Conservation (phyloP, 202 grass and related monocot genomes). For the Musa balbisiana region DNA sequence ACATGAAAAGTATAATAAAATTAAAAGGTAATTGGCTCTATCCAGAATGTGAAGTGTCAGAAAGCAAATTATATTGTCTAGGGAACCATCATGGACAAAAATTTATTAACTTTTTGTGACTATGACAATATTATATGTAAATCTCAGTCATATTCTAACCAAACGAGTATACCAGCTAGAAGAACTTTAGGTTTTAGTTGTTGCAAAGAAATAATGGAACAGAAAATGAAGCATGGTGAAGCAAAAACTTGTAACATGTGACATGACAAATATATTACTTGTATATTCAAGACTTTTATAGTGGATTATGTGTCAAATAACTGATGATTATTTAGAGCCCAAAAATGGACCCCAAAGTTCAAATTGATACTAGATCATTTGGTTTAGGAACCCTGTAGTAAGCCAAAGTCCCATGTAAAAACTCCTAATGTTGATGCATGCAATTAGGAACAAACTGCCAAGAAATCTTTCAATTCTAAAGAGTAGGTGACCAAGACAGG, state of each 20-base stretch:
- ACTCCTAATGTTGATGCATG: too few species aligned
- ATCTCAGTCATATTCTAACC: neutral
- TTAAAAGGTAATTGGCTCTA: neutral
- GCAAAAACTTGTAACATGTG: neutral
- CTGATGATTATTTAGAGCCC: too few species aligned
- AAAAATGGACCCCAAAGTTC: neutral
- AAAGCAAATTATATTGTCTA: neutral
- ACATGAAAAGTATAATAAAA: slow-evolving; percentile 2
- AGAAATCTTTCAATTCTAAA: too few species aligned
- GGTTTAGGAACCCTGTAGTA: too few species aligned
- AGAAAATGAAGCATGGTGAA: neutral
- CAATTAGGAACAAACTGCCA: too few species aligned
- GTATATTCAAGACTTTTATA: neutral
- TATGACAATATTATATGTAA: neutral
- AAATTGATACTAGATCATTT: neutral
- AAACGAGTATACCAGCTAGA: neutral
- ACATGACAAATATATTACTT: neutral
- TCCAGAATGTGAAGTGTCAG: neutral
- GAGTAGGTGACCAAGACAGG: too few species aligned
- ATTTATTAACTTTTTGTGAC: neutral
- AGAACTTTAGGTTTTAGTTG: neutral
- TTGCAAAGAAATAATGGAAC: neutral
- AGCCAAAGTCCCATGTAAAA: too few species aligned
- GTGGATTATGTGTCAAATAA: too few species aligned
- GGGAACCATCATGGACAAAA: neutral